Evolutionary conservation across 768 basidiomycete genomes (phyloP), one percentile per base, ranked within the genome.

Genomic region (Psilocybe subaeruginosa): DNA sequence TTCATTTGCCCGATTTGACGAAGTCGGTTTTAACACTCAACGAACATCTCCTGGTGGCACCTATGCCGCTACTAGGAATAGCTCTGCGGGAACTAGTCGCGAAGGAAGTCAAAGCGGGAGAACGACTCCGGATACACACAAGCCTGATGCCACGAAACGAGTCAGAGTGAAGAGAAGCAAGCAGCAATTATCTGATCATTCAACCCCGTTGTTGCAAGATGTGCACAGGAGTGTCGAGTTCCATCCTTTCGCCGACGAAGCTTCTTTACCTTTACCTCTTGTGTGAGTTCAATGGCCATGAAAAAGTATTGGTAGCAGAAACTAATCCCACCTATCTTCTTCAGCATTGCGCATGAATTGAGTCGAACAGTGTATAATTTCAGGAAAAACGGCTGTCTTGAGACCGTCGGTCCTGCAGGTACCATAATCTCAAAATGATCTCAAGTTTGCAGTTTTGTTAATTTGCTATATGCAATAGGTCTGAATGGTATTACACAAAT

Each of bases 341-440:
- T 9, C 68, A 92, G 92, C 29, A 89, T 97, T 63, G 90, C 90
- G 2, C 91, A 95, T 73, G 93, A 96, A 71, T 79, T 97, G 37
- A 81, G 84, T 17, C 77, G 86, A 48, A 73, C 80, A 30, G 72
- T 96, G 47, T 95, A 92, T 73, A 76, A 76, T 55, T 95, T 92
- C 74, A 86, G 88, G 69, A 80, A 89, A 39, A 88, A 92, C 66
- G 94, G 93, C 1, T 88, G 88, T 59, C 74, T 98, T 54, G 96
- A 97, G 73, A 89, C 89, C 16, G 88, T 96, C 62, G 96, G 96
- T 35, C 94, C 94, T 11, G 94, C 95, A 30, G 89, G 93, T 86
- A 70, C 71, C 76, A 69, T 11, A 39, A 31, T 9, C 5, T 33
- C 8, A 9, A 23, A 12, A 29, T 41, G 37, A 48, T 11, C 55